Evolutionary conservation across 2,329 filamentous ascomycete genomes (phyloP).

Genomic region (Aspergillus neoniger): DNA sequence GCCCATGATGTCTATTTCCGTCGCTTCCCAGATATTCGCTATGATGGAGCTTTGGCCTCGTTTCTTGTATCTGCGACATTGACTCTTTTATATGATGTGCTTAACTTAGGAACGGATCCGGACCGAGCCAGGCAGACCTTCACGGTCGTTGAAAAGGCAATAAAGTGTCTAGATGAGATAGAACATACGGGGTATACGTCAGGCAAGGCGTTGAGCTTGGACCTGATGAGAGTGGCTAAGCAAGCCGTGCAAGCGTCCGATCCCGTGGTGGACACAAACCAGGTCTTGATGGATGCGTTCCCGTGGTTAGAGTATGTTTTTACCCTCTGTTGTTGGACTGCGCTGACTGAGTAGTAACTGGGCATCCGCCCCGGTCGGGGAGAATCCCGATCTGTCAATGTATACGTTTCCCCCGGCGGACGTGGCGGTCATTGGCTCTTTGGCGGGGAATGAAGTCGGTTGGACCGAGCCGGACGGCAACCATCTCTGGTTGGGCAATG

Average conservation of each 20-base stretch:
- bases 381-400: background rate
- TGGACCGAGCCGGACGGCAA: slow-evolving; percentile 13
- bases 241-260: slow-evolving; percentile 14
- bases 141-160: slow-evolving; percentile 15
- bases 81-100: slow-evolving; percentile 17
- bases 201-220: slow-evolving; percentile 18
- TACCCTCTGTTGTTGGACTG: background rate
- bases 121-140: slow-evolving; percentile 15
- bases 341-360: slow-evolving; percentile 7
- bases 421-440: background rate
- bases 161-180: slow-evolving; percentile 19
- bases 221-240: slow-evolving; percentile 21
- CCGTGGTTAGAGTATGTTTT: slow-evolving; percentile 19
- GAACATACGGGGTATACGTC: slow-evolving; percentile 17
- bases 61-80: slow-evolving; percentile 14
- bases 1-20: slow-evolving; percentile 16
- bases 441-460: slow-evolving; percentile 7
- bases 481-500: slow-evolving; percentile 13
- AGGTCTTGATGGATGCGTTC: slow-evolving; percentile 14
- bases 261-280: slow-evolving; percentile 16
- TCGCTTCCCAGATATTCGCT: slow-evolving; percentile 15
- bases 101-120: slow-evolving; percentile 7
- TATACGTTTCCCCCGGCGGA: slow-evolving; percentile 8
- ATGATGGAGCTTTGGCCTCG: slow-evolving; percentile 13
- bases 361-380: background rate